These are phyloP conservation scores for Fusarium nanum DNA, from an alignment of 2,329 filamentous ascomycete species.

Conservation along the genomic window DNA sequence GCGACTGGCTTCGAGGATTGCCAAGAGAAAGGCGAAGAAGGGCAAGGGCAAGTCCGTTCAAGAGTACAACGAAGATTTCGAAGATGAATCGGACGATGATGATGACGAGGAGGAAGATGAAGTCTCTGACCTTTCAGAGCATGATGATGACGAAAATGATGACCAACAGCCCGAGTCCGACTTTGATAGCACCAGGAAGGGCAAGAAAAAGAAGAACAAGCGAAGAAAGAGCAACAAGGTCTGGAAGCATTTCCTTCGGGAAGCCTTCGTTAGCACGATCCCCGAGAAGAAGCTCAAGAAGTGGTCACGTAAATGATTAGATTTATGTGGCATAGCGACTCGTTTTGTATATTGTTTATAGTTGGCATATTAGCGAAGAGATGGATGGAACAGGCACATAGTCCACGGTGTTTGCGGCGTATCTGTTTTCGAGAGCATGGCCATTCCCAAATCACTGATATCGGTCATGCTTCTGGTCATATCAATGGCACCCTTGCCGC, in stretches of 20 bases:
- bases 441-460: not conserved
- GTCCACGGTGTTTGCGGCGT: conserved; percentile 32
- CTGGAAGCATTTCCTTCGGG: conserved; percentile 81
- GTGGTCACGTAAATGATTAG: conserved; percentile 47
- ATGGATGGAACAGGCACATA: conserved; percentile 17
- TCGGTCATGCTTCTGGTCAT: not conserved
- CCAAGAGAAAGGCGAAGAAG: conserved; percentile 50
- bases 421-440: not conserved
- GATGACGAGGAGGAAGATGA: conserved; percentile 44
- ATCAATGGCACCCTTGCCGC: not conserved
- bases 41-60: conserved; percentile 40
- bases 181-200: conserved; percentile 18
- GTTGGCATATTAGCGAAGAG: conserved; percentile 36
- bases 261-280: conserved; percentile 83
- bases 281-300: conserved; percentile 72
- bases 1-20: conserved; percentile 83
- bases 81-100: conserved; percentile 47
- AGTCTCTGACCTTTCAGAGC: conserved; percentile 21
- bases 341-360: conserved; percentile 17
- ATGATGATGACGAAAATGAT: conserved; percentile 38
- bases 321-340: conserved; percentile 7
- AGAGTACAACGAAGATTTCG: conserved; percentile 36
- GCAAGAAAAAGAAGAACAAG: conserved; percentile 55
- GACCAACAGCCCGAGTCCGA: conserved; percentile 37
- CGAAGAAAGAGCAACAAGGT: conserved; percentile 69